Percentiles rank a stretch among this genome's conserved stretches.
Evolutionary conservation across 116 monocot genomes (phyloP).

Genomic region (Papilionanthe hybrid): DNA sequence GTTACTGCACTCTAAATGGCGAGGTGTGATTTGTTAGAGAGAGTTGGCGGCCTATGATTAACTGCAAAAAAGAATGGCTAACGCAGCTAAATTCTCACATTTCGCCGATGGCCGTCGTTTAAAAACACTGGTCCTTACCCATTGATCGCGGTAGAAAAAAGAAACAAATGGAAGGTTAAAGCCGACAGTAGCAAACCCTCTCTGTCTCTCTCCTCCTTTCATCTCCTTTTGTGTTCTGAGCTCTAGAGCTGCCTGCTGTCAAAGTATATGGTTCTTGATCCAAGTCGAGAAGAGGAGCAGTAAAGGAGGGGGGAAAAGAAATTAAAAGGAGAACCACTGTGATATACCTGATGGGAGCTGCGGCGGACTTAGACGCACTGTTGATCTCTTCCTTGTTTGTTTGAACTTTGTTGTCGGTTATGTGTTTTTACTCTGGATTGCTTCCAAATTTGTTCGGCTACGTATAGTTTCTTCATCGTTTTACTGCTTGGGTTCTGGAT

Average conservation of each 20-base stretch:
- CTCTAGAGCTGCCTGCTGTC: background rate
- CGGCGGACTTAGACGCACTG: background rate
- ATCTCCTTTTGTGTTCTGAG: background rate
- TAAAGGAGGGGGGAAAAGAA: background rate
- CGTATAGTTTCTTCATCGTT: background rate
- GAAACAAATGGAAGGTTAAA: conserved; percentile 1
- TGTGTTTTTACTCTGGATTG: background rate
- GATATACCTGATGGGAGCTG: background rate
- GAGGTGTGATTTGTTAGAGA: background rate
- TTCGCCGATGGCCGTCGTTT: background rate
- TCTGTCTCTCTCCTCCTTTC: background rate
- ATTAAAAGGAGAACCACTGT: conserved; percentile 1
- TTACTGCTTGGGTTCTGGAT: background rate
- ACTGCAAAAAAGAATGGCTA: background rate
- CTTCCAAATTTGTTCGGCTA: background rate
- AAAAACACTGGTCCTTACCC: background rate
- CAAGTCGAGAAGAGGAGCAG: conserved; percentile 2
- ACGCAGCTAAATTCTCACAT: background rate
- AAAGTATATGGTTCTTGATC: conserved; percentile 8
- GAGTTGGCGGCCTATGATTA: conserved; percentile 1
- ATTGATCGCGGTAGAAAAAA: background rate
- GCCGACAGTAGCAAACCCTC: conserved; percentile 3
- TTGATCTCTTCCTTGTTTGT: background rate
- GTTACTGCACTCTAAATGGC: too few species aligned
- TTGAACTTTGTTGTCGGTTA: background rate